phyloP scores from a whole-genome alignment of 257 asterid species.

The Paulownia fortunei region DNA sequence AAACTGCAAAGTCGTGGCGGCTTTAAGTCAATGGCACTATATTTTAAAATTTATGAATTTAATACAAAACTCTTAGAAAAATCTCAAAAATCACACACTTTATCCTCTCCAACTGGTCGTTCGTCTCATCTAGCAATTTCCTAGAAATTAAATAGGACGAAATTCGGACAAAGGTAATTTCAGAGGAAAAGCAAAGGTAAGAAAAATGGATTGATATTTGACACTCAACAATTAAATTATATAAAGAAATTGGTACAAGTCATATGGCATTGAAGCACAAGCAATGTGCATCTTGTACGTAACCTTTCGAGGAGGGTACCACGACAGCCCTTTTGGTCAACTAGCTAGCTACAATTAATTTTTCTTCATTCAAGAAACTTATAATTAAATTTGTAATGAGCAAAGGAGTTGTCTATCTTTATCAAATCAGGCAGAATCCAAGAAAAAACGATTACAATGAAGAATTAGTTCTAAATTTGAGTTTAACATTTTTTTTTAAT shows the following conservation, averaged over 20 bases:
- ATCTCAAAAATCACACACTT: not conserved
- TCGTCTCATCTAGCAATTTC: constrained; percentile 27
- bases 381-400: constrained; percentile 12
- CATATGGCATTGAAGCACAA: not conserved
- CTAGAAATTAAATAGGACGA: constrained; percentile 16
- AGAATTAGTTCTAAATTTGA: not conserved
- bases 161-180: not conserved
- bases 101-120: not conserved
- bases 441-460: constrained; percentile 9
- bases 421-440: constrained; percentile 10
- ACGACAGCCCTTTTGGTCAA: constrained; percentile 49
- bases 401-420: not conserved
- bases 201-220: not conserved
- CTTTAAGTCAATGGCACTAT: constrained; percentile 25
- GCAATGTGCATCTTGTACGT: constrained; percentile 35
- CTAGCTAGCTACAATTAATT: constrained; percentile 27
- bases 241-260: constrained; percentile 15
- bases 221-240: not conserved
- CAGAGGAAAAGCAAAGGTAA: not conserved
- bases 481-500: not conserved
- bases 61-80: not conserved
- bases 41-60: not conserved
- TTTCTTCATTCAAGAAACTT: not conserved
- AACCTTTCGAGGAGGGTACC: constrained; percentile 24
- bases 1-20: constrained; percentile 9